Conservation (phyloP, 805 yeast species). For the Nakazawaea peltata region DNA sequence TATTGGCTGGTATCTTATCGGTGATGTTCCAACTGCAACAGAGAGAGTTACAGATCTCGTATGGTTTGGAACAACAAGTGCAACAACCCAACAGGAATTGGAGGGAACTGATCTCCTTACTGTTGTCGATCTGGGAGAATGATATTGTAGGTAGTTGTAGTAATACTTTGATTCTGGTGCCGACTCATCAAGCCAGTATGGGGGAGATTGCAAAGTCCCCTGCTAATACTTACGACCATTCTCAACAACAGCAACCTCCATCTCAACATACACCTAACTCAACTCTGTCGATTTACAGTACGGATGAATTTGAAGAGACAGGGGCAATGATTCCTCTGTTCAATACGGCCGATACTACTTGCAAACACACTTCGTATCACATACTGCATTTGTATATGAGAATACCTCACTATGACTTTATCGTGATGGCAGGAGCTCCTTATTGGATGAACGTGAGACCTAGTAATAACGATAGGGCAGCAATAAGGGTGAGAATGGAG, state of each 20-base stretch:
- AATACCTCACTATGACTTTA: slow-evolving; percentile 70
- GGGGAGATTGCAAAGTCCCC: neutral
- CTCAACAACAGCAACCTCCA: neutral
- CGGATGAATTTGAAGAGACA: slow-evolving; percentile 7
- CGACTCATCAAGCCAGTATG: neutral
- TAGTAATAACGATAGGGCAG: slow-evolving; percentile 38
- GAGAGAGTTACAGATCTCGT: slow-evolving; percentile 52
- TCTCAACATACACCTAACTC: slow-evolving; percentile 5
- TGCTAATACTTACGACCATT: neutral
- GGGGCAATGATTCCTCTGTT: slow-evolving; percentile 19
- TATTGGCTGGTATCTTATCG: slow-evolving; percentile 60
- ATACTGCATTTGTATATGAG: slow-evolving; percentile 66
- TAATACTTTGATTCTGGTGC: slow-evolving; percentile 15
- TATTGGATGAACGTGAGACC: slow-evolving; percentile 67
- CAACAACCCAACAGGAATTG: slow-evolving; percentile 35
- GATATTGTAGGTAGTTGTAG: slow-evolving; percentile 32
- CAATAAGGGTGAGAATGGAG: slow-evolving; percentile 32
- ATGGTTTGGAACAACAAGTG: slow-evolving; percentile 31
- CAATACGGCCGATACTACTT: slow-evolving; percentile 34
- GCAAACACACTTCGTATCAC: slow-evolving; percentile 63
- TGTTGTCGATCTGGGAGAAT: slow-evolving; percentile 63
- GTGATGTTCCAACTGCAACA: slow-evolving; percentile 69
- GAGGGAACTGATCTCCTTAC: slow-evolving; percentile 64
- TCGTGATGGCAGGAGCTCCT: slow-evolving; percentile 76
- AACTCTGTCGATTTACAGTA: slow-evolving; percentile 4